phyloP scores from a whole-genome alignment of 202 grass and related monocot species.

The Carex arenaria region DNA sequence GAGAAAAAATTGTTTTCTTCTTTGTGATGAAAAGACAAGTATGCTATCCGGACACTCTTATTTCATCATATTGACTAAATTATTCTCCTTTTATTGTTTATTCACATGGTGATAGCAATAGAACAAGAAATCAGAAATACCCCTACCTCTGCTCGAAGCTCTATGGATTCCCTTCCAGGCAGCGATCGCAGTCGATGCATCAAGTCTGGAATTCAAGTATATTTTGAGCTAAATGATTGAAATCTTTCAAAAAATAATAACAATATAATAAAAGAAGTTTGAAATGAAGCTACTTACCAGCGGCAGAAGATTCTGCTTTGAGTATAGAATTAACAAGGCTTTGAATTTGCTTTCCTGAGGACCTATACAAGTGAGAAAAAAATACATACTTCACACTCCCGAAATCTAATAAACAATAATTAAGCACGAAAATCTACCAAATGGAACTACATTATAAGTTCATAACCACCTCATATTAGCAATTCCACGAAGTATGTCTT shows the following conservation, averaged over 20 bases:
- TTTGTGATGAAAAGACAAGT: not conserved
- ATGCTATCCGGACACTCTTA: not conserved
- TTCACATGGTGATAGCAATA: not conserved
- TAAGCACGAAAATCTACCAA: not conserved
- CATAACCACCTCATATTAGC: slow-evolving; percentile 62
- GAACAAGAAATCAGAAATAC: slow-evolving; percentile 6
- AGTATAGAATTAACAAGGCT: slow-evolving; percentile 66
- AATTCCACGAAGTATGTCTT: slow-evolving; percentile 65
- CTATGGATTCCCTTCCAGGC: slow-evolving; percentile 72
- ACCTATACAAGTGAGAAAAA: slow-evolving; percentile 34
- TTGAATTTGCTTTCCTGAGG: slow-evolving; percentile 81
- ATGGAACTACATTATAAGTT: not conserved
- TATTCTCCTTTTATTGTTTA: not conserved
- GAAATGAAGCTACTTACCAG: slow-evolving; percentile 44
- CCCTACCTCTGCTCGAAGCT: slow-evolving; percentile 79
- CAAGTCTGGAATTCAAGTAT: slow-evolving; percentile 45
- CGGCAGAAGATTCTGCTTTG: slow-evolving; percentile 74
- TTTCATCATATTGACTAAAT: not conserved
- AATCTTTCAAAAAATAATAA: not conserved
- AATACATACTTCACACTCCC: not conserved
- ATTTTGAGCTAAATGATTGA: not conserved
- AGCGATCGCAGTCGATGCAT: slow-evolving; percentile 73
- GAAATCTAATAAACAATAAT: slow-evolving; percentile 5
- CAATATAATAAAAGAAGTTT: not conserved
- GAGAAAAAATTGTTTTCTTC: not conserved